Percentiles rank a stretch among this genome's conserved stretches.
Evolutionary conservation across 2,329 filamentous ascomycete genomes (phyloP).

Genomic region (Ilyonectria mors-panacis): DNA sequence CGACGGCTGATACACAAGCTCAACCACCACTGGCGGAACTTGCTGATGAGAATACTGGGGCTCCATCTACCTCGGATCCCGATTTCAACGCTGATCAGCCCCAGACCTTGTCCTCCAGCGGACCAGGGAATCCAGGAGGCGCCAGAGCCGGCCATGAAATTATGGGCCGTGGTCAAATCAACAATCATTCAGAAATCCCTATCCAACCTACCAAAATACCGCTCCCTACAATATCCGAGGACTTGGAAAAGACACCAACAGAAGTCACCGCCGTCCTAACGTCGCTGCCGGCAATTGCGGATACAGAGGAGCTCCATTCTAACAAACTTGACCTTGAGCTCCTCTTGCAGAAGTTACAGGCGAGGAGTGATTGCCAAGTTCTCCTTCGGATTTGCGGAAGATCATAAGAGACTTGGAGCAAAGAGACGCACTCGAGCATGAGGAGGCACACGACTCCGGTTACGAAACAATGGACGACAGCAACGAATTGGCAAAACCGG

Average conservation of each 20-base stretch:
- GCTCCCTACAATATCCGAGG: neutral
- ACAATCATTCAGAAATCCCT: neutral
- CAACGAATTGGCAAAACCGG: neutral
- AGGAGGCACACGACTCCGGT: neutral
- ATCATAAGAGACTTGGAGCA: neutral
- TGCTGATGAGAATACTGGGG: neutral
- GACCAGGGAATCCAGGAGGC: neutral
- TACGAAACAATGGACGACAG: slow-evolving; percentile 10
- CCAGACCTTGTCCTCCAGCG: neutral
- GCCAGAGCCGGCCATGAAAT: neutral
- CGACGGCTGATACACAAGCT: neutral
- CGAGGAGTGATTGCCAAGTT: neutral
- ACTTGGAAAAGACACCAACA: neutral
- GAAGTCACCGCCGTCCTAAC: neutral
- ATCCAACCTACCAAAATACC: no score
- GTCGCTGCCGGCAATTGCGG: neutral
- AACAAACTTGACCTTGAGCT: neutral
- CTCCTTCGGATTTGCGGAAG: neutral
- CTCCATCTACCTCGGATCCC: neutral
- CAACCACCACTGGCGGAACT: neutral
- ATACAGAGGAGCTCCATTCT: neutral
- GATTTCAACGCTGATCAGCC: neutral
- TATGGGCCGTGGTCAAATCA: neutral
- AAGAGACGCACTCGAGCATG: neutral
- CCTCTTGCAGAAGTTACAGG: neutral